These are phyloP conservation scores for Pleoardoris graminearum DNA, from an alignment of 2,329 filamentous ascomycete species.

Conservation along the genomic window DNA sequence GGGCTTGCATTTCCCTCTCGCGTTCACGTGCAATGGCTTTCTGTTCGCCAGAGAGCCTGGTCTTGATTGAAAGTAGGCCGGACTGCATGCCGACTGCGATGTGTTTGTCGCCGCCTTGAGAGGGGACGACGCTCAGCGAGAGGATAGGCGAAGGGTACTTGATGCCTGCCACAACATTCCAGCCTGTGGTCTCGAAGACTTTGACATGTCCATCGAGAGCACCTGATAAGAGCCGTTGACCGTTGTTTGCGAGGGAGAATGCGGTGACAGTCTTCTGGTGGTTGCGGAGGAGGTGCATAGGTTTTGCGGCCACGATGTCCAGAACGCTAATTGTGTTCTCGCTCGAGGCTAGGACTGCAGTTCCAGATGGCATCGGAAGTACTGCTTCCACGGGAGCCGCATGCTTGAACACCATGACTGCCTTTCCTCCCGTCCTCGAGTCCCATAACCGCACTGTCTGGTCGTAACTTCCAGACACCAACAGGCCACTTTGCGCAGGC, in stretches of 20 bases:
- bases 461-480: constrained; percentile 93
- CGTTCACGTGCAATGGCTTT: constrained; percentile 75
- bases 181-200: constrained; percentile 88
- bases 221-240: constrained; percentile 80
- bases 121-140: constrained; percentile 74
- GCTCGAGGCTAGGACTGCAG: constrained; percentile 80
- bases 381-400: constrained; percentile 85
- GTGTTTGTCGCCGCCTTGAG: constrained; percentile 80
- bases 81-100: constrained; percentile 94
- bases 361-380: constrained; percentile 83
- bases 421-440: constrained; percentile 66
- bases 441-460: constrained; percentile 94
- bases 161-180: constrained; percentile 93
- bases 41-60: constrained; percentile 80
- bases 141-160: constrained; percentile 94
- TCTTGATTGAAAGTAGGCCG: constrained; percentile 87
- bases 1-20: constrained; percentile 81
- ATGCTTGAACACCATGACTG: constrained; percentile 93
- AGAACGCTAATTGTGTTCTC: constrained; percentile 88
- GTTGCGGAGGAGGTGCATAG: constrained; percentile 83
- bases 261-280: constrained; percentile 98
- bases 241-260: constrained; percentile 78
- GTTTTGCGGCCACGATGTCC: constrained; percentile 88
- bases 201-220: constrained; percentile 96
- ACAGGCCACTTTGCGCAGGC: constrained; percentile 68